Base-by-base conservation (phyloP, 495 filamentous ascomycete species). In the Filosporella fistucella region DNA sequence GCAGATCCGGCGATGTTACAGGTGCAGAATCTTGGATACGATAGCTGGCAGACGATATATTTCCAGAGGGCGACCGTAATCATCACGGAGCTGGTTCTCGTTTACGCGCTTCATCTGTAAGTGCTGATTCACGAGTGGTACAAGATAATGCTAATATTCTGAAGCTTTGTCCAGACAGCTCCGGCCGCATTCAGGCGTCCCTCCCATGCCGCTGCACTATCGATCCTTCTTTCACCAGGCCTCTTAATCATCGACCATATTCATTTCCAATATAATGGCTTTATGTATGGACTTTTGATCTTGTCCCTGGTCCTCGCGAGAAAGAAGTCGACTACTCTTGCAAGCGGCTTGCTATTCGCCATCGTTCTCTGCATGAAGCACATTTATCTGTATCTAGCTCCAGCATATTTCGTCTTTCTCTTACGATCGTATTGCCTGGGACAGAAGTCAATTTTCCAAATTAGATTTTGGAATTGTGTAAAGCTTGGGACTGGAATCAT, bases 191-290 rank as follows among this genome's bases (percentile, higher is more conserved):
- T 90, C 86, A 93, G 84, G 61, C 78, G 81, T n/a, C 78, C 86
- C n/a, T 81, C 88, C 0, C 89, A 96, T 58, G 85, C 85, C 8
- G 87, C 88, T 29, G 90, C 91, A 23, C 75, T 96, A 29, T 96
- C 91, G 0, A 83, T 98, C 42, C 68, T 97, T 13, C 77, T 97
- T 25, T 96, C 90, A 2, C 93, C 93, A 2, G 93, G 91, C 23
- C 77, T 98, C 10, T 72, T 98, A 37, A 95, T 98, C 58, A 96
- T 98, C 63, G 93, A 98, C 60, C 93, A 98, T 62, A 94, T 98
- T 52, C 93, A 98, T 63, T 98, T 98, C 67, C 93, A 98, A 68
- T 97, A 98, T 71, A 98, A 98, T 66, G 93, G 93, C 42, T 90
- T 90, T 67, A 77, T 98, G 61, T 97, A 96, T 59, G 93, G 93